Base-by-base conservation (phyloP, 129 eudicot species). In the Glebionis coronaria region DNA sequence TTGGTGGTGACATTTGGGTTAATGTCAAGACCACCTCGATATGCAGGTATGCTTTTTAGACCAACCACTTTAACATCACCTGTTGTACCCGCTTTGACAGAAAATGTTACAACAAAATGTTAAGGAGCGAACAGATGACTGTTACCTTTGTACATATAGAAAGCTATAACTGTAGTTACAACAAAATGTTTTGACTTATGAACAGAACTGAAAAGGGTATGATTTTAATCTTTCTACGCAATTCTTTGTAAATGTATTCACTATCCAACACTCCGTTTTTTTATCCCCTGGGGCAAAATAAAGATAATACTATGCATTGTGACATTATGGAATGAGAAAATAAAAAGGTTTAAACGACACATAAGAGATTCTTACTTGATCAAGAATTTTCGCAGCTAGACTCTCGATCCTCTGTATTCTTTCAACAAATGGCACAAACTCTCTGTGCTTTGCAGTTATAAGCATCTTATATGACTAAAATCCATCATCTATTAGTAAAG, bases 1-100 rank as follows among this genome's bases (percentile, higher is more conserved):
- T 70, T 74, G 27, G 5, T 21, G 27, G 87, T 78, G 66, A 89
- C 95, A 58, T 78, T 71, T 53, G 93, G 67, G 59, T 94, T 85
- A 59, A 94, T 94, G 44, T 84, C 95, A 79, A 94, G 97, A 76
- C 99, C 99, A 73, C 93, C 72, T 69, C 99, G 95, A 79, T 84
- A 94, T 56, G 99, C 99, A 75, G 97, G 97, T 63, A 94, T 87
- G 79, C 97, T 94, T 87, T 94, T 94, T 35, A 86, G 77, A 70
- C n/a, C n/a, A n/a, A n/a, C n/a, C n/a, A n/a, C n/a, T n/a, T n/a
- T n/a, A n/a, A n/a, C n/a, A n/a, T n/a, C n/a, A n/a, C n/a, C n/a
- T n/a, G n/a, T n/a, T n/a, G n/a, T n/a, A n/a, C n/a, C n/a, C n/a
- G n/a, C n/a, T n/a, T n/a, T n/a, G n/a, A n/a, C n/a, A n/a, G n/a